phyloP scores from a whole-genome alignment of 305 asterid genomes.

The Fraxinus velutina region DNA sequence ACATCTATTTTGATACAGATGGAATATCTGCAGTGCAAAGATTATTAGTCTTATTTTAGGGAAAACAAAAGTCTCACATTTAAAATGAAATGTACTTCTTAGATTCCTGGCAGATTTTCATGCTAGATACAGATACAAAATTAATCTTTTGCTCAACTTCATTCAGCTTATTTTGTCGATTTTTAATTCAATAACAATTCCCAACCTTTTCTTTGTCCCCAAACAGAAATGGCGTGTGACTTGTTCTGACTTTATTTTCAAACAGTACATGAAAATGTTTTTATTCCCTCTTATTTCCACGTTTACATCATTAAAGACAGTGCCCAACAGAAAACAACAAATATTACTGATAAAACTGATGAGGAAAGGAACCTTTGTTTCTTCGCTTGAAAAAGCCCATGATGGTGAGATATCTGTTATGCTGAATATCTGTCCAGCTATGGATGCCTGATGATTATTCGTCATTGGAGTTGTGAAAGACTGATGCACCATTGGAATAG shows the following conservation, averaged over 20 bases:
- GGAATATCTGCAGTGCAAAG: background rate
- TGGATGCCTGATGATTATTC: slow-evolving; percentile 32
- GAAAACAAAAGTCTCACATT: background rate
- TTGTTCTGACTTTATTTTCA: slow-evolving; percentile 11
- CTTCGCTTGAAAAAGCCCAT: slow-evolving; percentile 75
- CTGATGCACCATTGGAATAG: slow-evolving; percentile 37
- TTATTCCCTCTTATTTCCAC: background rate
- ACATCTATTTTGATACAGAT: background rate
- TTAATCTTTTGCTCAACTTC: background rate
- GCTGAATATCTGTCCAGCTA: slow-evolving; percentile 47
- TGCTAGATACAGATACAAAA: background rate
- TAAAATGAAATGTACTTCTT: background rate
- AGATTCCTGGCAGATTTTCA: background rate
- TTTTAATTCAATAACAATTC: background rate
- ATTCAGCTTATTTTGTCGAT: background rate
- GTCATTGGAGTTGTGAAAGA: slow-evolving; percentile 38
- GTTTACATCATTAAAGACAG: background rate
- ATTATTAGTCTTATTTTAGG: background rate
- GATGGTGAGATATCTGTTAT: slow-evolving; percentile 78
- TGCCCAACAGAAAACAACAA: slow-evolving; percentile 11
- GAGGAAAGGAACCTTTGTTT: slow-evolving; percentile 63
- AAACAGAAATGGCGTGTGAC: background rate
- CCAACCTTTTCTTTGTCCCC: background rate
- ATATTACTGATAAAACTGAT: background rate
- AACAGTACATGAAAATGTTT: background rate